Base-by-base conservation (phyloP, 169 alveolate genomes). In the Eimeria brunetti region DNA sequence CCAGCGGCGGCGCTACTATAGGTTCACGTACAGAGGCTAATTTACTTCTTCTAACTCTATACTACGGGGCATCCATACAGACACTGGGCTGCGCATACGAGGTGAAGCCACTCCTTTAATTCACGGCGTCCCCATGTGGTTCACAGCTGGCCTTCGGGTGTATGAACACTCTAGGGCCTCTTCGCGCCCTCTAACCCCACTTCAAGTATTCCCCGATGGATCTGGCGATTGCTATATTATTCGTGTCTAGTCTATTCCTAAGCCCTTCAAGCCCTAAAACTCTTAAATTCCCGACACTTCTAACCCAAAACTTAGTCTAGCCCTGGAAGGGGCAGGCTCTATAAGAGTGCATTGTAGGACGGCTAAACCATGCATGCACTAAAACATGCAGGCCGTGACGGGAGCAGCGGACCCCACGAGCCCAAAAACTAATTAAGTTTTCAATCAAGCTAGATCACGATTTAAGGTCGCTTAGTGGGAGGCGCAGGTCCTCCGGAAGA, bases 401-500 rank as follows among this genome's bases (percentile, higher is more conserved):
- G 60, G 60, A 6, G 1, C 24, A 53, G 60, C 69, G 7, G 69
- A 8, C 69, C 69, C 27, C 30, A 14, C 69, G 69, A 18, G 69
- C 69, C 30, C 69, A 4, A 2, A 60, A 60, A 60, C 22, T 6
- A 60, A 60, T 1, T 1, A 60, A 16, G 30, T 6, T 14, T 5
- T 20, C 69, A 60, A 60, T 14, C 7, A 7, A 60, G 69, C 33
- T 33, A 49, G 18, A 16, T 81, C 73, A 96, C 22, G 71, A 30
- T 33, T 8, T 44, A 30, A 58, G 75, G 44, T 53, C 91, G 36
- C 69, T n/a, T 22, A 96, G 96, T 94, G 96, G 97, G 92, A 97
- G 97, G 96, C 97, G 96, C 95, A 97, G 97, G 94, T 97, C 98
- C 46, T 98, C 98, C 18, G 99, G 98, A 71, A 97, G 91, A 84